Evolutionary conservation across 2,329 filamentous ascomycete genomes (phyloP), one percentile per base, ranked within the genome.

Genomic region (Chaetomiaceae sp.): DNA sequence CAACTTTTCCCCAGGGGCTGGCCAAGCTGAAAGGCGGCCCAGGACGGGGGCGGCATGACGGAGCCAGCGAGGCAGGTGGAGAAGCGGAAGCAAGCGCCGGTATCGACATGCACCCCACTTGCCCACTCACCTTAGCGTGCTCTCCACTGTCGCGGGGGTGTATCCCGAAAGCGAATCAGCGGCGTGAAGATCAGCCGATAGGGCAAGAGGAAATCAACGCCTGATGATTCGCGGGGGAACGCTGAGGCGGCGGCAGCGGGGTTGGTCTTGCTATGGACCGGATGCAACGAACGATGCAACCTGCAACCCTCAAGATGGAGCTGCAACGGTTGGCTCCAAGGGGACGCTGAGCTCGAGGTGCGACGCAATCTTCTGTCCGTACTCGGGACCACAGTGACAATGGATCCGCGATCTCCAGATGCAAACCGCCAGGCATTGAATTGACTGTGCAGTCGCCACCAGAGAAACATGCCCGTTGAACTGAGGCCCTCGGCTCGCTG

Each of bases 1-100:
- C 60, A 59, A 58, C 46, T 30, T 51, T 56, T 50, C 23, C 16
- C 53, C 54, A 48, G 25, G 48, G 45, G 45, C 41, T 59, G 47
- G 49, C 33, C 25, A 27, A 5, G 25, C 25, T 27, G 25, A 27
- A 5, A 9, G 25, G 25, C 25, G 9, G 25, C n/a, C n/a, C n/a
- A n/a, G 25, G 50, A 41, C 51, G 43, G 46, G 37, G 30, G 46
- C 53, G 43, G 53, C 56, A 57, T 55, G 52, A 44, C 43, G 29
- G 42, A 48, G 48, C 47, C 42, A 52, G 47, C 50, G 46, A 44
- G 44, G 41, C 38, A 53, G 44, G 33, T 48, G 42, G 43, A 33
- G 25, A 47, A 16, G 45, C 55, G 55, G 55, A 53, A 53, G 50
- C 50, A 48, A 41, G 48, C 46, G 52, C 55, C 49, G 55, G 43